These are phyloP conservation scores for Chalciporus piperatus DNA, from an alignment of 768 basidiomycete genomes.

Conservation along the genomic window DNA sequence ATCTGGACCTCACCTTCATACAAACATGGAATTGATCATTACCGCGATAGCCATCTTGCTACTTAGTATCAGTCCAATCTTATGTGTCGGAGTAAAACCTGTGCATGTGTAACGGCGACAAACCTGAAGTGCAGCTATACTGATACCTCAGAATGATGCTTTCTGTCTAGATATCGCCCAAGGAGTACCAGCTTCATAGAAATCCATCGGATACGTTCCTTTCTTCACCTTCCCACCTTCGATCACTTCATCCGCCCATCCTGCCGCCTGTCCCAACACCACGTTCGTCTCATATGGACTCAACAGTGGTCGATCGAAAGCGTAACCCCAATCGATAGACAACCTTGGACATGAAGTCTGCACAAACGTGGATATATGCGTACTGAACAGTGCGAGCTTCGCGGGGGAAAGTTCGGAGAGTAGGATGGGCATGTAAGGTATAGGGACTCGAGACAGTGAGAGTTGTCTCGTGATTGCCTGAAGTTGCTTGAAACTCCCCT, in stretches of 20 bases:
- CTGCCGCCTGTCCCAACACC: conserved; percentile 60
- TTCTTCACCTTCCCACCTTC: conserved; percentile 17
- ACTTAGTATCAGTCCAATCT: too few relatives aligned
- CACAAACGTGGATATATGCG: conserved; percentile 83
- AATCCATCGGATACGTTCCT: conserved; percentile 89
- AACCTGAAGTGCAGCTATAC: too few relatives aligned
- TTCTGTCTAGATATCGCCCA: conserved; percentile 70
- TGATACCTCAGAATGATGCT: conserved; percentile 39
- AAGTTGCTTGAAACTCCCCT: conserved; percentile 89
- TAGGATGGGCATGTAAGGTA: conserved; percentile 86
- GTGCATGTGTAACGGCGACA: neutral
- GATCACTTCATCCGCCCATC: conserved; percentile 57
- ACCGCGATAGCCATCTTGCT: too few relatives aligned
- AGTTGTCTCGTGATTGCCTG: conserved; percentile 80
- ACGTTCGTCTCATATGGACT: conserved; percentile 94
- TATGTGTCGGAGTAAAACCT: too few relatives aligned
- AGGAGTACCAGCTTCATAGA: conserved; percentile 78
- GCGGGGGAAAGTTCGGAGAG: conserved; percentile 96
- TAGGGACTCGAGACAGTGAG: conserved; percentile 45
- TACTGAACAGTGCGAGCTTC: conserved; percentile 81
- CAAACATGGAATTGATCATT: neutral
- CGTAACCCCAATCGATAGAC: conserved; percentile 99
- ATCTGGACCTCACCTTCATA: neutral
- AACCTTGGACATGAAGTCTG: conserved; percentile 96
- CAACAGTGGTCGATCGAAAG: conserved; percentile 83